Conservation (phyloP, 208 protist genomes). For the Leishmania turanica region DNA sequence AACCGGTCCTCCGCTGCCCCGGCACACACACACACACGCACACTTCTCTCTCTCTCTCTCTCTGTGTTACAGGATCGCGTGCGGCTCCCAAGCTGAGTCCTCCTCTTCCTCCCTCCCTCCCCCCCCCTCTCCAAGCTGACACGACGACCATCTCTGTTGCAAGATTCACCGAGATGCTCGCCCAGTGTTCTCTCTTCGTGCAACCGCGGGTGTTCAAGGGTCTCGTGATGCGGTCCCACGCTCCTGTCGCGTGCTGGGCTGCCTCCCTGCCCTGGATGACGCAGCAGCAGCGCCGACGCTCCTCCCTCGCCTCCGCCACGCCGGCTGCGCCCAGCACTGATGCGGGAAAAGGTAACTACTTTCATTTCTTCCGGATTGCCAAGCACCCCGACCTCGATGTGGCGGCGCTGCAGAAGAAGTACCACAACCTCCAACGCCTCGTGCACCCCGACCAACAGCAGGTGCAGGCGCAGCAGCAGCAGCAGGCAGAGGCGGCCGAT, state of each 20-base stretch:
- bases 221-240: not conserved
- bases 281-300: conserved; percentile 5
- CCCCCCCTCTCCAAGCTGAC: not conserved
- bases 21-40: not conserved
- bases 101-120: not conserved
- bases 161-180: not conserved
- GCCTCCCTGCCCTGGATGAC: not conserved
- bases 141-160: not conserved
- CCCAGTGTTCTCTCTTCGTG: not conserved
- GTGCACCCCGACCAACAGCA: conserved; percentile 81
- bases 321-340: not conserved
- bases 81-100: not conserved
- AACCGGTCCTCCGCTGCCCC: not conserved
- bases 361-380: conserved; percentile 65
- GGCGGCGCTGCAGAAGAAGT: conserved; percentile 62
- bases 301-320: not conserved
- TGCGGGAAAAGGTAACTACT: conserved; percentile 64
- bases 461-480: conserved; percentile 34
- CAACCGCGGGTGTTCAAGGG: not conserved
- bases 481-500: conserved; percentile 1
- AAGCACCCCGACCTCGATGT: conserved; percentile 53
- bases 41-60: not conserved
- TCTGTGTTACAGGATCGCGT: not conserved
- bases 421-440: conserved; percentile 74
- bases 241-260: not conserved